These are phyloP conservation scores for Pythium vanterpoolii DNA, from an alignment of 352 stramenopile genomes.

Conservation along the genomic window DNA sequence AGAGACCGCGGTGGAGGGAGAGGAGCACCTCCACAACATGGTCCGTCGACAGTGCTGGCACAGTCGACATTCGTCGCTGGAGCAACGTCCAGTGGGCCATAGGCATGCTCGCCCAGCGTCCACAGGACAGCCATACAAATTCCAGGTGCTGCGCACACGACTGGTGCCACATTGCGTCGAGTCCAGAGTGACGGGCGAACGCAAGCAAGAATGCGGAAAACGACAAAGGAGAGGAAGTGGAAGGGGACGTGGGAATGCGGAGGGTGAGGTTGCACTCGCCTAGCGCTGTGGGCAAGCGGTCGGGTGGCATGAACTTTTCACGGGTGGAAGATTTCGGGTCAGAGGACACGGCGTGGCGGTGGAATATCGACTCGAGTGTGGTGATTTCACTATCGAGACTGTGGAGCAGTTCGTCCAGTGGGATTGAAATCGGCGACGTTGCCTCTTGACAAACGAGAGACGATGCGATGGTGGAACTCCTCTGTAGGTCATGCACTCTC, in stretches of 20 bases:
- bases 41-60: neutral
- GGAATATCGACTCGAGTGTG: conserved; percentile 7
- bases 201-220: conserved; percentile 15
- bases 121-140: neutral
- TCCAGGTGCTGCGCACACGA: neutral
- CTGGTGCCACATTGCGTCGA: neutral
- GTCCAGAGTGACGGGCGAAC: conserved; percentile 10
- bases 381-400: conserved; percentile 4
- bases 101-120: neutral
- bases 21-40: conserved; percentile 2
- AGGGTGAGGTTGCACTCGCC: neutral
- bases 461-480: no score
- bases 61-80: neutral
- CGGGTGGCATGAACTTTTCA: neutral
- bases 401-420: conserved; percentile 10
- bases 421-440: no score
- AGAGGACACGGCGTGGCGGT: conserved; percentile 9
- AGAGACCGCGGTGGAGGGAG: conserved; percentile 4
- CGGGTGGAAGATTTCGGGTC: neutral
- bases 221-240: conserved; percentile 6
- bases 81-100: neutral
- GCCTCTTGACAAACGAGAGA: no score
- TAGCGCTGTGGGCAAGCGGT: neutral
- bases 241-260: no score
- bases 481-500: no score